phyloP scores from a whole-genome alignment of 495 filamentous ascomycete genomes.

The Penicillium nucicola region DNA sequence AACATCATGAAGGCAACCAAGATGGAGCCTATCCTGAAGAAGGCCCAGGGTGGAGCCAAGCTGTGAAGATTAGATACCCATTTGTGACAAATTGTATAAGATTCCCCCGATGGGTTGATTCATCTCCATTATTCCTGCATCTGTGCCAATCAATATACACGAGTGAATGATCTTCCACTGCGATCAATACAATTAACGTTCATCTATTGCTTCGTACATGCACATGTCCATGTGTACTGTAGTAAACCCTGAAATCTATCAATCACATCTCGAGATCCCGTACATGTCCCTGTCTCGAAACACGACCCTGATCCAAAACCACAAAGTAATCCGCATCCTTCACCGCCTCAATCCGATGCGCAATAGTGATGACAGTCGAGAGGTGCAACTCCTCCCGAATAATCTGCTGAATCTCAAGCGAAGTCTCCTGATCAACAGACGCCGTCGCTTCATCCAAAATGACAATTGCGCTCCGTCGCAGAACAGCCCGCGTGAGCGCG shows the following conservation, averaged over 20 bases:
- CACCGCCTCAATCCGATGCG: slow-evolving; percentile 80
- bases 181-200: too few relatives aligned
- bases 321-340: slow-evolving; percentile 71
- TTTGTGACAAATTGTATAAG: slow-evolving; percentile 10
- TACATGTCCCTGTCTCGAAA: slow-evolving; percentile 37
- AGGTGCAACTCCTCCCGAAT: slow-evolving; percentile 69
- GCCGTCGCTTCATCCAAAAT: slow-evolving; percentile 84
- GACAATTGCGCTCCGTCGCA: slow-evolving; percentile 56
- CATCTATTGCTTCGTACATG: too few relatives aligned
- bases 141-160: slow-evolving; percentile 45
- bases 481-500: slow-evolving; percentile 54
- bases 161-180: not conserved
- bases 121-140: slow-evolving; percentile 63
- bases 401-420: slow-evolving; percentile 72
- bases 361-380: slow-evolving; percentile 85
- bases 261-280: slow-evolving; percentile 17
- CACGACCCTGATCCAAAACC: slow-evolving; percentile 62
- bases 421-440: slow-evolving; percentile 75
- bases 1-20: slow-evolving; percentile 99
- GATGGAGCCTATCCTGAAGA: slow-evolving; percentile 90
- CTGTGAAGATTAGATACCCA: slow-evolving; percentile 57
- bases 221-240: too few relatives aligned
- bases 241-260: too few relatives aligned
- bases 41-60: slow-evolving; percentile 83
- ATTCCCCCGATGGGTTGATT: slow-evolving; percentile 21